These are phyloP conservation scores for Saccharomyces hybrid DNA, from an alignment of 1,139 yeast genomes.

Conservation along the genomic window DNA sequence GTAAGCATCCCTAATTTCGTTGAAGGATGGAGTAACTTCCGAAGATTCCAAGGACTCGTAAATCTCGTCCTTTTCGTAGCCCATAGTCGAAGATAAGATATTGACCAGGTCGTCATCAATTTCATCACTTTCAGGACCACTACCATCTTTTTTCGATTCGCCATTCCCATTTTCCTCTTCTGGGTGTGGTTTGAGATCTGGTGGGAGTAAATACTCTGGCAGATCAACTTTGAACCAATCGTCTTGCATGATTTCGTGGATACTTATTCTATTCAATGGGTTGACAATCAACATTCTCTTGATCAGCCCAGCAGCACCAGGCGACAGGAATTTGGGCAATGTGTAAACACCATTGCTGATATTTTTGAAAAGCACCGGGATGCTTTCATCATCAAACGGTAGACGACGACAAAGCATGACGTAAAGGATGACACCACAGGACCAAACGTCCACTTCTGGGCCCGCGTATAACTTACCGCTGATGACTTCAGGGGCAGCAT, in stretches of 20 bases:
- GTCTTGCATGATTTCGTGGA: slow-evolving; percentile 89
- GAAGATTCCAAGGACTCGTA: slow-evolving; percentile 55
- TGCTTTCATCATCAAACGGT: slow-evolving; percentile 96
- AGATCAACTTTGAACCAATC: slow-evolving; percentile 88
- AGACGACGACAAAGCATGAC: slow-evolving; percentile 96
- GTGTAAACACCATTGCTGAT: slow-evolving; percentile 94
- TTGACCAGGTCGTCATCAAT: slow-evolving; percentile 75
- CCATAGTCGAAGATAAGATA: slow-evolving; percentile 82
- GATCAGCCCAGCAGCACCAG: slow-evolving; percentile 80
- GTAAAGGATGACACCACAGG: slow-evolving; percentile 91
- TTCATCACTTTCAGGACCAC: slow-evolving; percentile 22
- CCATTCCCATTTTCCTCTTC: slow-evolving; percentile 24
- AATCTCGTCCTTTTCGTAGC: slow-evolving; percentile 84
- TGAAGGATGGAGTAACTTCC: slow-evolving; percentile 39
- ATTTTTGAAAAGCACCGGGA: slow-evolving; percentile 91
- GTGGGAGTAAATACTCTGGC: slow-evolving; percentile 76
- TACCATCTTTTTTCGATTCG: slow-evolving; percentile 10
- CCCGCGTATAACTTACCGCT: slow-evolving; percentile 96
- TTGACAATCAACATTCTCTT: slow-evolving; percentile 94
- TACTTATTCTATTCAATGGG: slow-evolving; percentile 91
- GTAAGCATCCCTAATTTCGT: slow-evolving; percentile 89
- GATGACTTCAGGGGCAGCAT: slow-evolving; percentile 97
- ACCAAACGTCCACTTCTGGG: slow-evolving; percentile 99
- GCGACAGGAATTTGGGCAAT: slow-evolving; percentile 78
- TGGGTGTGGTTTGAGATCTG: slow-evolving; percentile 42